Percentiles rank a stretch among this genome's conserved stretches.
Evolutionary conservation across 805 yeast genomes (phyloP).

Genomic region (Wickerhamomyces ciferrii): DNA sequence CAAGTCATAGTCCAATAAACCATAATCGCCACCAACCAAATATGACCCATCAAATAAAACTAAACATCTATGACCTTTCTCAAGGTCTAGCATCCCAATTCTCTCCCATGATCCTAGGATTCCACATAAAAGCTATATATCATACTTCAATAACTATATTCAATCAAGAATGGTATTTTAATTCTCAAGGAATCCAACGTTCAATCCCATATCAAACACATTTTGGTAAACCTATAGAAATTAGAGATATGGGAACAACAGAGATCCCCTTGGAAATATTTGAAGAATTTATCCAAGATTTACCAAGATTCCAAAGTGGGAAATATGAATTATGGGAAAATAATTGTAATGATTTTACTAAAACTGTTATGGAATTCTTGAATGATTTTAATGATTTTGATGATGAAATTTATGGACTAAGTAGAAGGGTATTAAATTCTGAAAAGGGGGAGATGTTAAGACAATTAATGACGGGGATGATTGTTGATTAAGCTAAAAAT

Average conservation of each 20-base stretch:
- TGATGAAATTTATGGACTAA: constrained; percentile 43
- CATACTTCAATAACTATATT: constrained; percentile 56
- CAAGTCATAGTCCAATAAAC: no score
- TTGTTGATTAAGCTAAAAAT: not conserved
- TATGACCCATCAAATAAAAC: not conserved
- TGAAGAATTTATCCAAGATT: constrained; percentile 47
- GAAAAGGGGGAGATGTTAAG: constrained; percentile 46
- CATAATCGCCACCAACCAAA: not conserved
- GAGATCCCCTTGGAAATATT: constrained; percentile 46
- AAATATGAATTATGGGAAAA: constrained; percentile 54
- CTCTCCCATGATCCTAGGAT: constrained; percentile 47
- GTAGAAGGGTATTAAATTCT: constrained; percentile 43
- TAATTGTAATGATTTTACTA: constrained; percentile 66
- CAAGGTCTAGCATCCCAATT: constrained; percentile 52
- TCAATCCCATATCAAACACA: constrained; percentile 47
- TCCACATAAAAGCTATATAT: constrained; percentile 56
- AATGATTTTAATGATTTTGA: constrained; percentile 55
- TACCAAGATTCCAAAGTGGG: constrained; percentile 31
- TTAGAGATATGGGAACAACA: constrained; percentile 50
- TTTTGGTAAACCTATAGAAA: constrained; percentile 52
- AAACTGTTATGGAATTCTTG: constrained; percentile 50
- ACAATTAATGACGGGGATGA: constrained; percentile 22
- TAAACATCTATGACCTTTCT: constrained; percentile 54
- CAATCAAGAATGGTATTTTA: constrained; percentile 53
- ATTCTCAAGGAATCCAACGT: constrained; percentile 46